Evolutionary conservation across 1,284 basidiomycete genomes (phyloP), one percentile per base, ranked within the genome.

Genomic region (Apiotrichum gamsii): DNA sequence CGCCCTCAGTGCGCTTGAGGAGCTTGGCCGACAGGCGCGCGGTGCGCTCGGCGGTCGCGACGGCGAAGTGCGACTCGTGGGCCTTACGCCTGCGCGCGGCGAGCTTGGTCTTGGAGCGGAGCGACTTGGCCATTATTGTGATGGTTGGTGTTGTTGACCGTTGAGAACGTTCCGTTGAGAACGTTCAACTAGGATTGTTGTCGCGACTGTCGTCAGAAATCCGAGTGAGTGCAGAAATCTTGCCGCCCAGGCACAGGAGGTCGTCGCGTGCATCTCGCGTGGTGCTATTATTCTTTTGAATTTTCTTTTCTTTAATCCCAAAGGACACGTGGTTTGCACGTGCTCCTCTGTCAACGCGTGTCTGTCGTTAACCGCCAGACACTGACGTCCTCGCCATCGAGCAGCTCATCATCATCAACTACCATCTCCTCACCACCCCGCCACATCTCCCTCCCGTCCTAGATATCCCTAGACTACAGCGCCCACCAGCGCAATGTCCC

Each of bases 91-190:
- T 78, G 54, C 93, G 82, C 65, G 83, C 87, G 28, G 82, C 77
- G 43, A 90, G 84, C 74, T 95, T 95, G 54, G 81, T 78, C 75
- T 91, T 94, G 16, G 89, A 88, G 65, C 91, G 81, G 43, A 85
- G 80, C 34, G 89, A 91, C 77, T 96, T 97, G 49, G 88, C 91
- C 93, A 96, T 94, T 34, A 58, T 37, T 2, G 3, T 2, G 18
- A 14, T 31, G 25, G 66, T 51, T 36, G 24, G 49, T n/a, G n/a
- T n/a, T n/a, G n/a, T n/a, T n/a, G n/a, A n/a, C n/a, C n/a, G n/a
- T n/a, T n/a, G n/a, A n/a, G n/a, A n/a, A n/a, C n/a, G n/a, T n/a
- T n/a, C n/a, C n/a, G n/a, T n/a, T n/a, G n/a, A n/a, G n/a, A n/a
- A n/a, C n/a, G n/a, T n/a, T n/a, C n/a, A n/a, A n/a, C n/a, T n/a